Percentiles rank a stretch among this genome's conserved stretches.
Evolutionary conservation across 2,329 filamentous ascomycete species (phyloP).

Genomic region (Talaromyces piceae): DNA sequence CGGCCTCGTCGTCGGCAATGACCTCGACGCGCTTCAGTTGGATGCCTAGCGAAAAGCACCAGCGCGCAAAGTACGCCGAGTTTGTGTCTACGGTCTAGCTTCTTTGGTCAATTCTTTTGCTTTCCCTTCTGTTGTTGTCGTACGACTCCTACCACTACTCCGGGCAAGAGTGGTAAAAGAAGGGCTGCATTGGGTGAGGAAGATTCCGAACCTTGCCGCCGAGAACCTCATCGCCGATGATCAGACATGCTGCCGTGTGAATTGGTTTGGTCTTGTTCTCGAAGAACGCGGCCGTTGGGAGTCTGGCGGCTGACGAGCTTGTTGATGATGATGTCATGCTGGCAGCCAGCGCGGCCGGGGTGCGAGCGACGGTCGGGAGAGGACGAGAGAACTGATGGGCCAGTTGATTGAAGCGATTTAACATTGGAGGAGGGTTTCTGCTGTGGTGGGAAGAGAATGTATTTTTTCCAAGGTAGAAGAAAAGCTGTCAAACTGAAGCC

Average conservation of each 20-base stretch:
- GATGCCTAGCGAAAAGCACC: constrained; percentile 58
- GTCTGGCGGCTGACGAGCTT: no score
- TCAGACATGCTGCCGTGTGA: constrained; percentile 81
- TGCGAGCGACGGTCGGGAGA: constrained; percentile 50
- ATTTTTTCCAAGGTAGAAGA: no score
- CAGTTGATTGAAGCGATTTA: constrained; percentile 66
- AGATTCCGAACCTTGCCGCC: constrained; percentile 70
- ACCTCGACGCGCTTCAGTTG: constrained; percentile 82
- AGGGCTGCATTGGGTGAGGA: constrained; percentile 1
- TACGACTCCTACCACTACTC: no score
- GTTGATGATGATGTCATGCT: constrained; percentile 44
- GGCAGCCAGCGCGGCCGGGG: constrained; percentile 24
- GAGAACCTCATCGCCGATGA: constrained; percentile 95
- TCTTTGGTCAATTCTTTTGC: no score
- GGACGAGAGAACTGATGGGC: constrained; percentile 63
- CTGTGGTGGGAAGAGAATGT: no score
- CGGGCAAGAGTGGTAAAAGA: not conserved
- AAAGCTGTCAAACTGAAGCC: no score
- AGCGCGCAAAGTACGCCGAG: constrained; percentile 58
- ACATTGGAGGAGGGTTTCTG: constrained; percentile 57
- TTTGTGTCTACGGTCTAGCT: constrained; percentile 64
- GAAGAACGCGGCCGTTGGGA: constrained; percentile 18
- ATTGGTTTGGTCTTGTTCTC: constrained; percentile 52
- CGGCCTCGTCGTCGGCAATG: constrained; percentile 82
- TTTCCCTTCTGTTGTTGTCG: no score